phyloP scores from a whole-genome alignment of 2,329 filamentous ascomycete genomes.

The Cordyceps fumosorosea region DNA sequence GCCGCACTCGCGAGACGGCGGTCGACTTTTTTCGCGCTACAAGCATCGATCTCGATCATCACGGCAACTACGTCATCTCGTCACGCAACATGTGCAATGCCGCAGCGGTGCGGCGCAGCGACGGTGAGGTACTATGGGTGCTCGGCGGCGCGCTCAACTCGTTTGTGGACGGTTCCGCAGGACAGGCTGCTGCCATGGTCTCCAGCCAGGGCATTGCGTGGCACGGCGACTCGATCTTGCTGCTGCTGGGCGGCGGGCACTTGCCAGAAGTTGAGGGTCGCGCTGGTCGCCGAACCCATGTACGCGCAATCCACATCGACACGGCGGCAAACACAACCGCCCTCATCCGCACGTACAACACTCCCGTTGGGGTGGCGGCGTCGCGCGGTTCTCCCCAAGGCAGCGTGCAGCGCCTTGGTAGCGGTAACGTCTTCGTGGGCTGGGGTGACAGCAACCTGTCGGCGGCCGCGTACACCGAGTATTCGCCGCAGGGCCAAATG shows the following conservation, averaged over 20 bases:
- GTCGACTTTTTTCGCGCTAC: constrained; percentile 57
- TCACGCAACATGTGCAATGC: constrained; percentile 42
- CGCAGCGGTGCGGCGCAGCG: constrained; percentile 33
- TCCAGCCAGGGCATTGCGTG: constrained; percentile 30
- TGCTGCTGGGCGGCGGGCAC: constrained; percentile 32
- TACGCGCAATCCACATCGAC: constrained; percentile 40
- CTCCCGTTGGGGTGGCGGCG: constrained; percentile 37
- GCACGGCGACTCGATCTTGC: constrained; percentile 40
- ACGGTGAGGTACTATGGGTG: constrained; percentile 35
- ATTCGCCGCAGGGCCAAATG: constrained; percentile 35
- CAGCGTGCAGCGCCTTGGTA: constrained; percentile 43
- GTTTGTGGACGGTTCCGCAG: constrained; percentile 49
- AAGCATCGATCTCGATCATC: constrained; percentile 44
- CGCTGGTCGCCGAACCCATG: constrained; percentile 24
- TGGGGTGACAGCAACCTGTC: constrained; percentile 39
- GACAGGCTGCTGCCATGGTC: constrained; percentile 48
- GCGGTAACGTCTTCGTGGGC: constrained; percentile 45
- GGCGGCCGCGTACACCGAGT: constrained; percentile 35
- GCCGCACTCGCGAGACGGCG: constrained; percentile 19
- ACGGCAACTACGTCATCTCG: constrained; percentile 47
- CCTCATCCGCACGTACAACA: constrained; percentile 38
- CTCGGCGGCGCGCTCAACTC: constrained; percentile 42
- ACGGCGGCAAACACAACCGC: constrained; percentile 36
- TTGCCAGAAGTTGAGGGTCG: background rate
- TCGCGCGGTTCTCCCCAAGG: constrained; percentile 39